Evolutionary conservation across 345 rosid species (phyloP), one percentile per base, ranked within the genome.

Genomic region (Fremontodendron californicum): DNA sequence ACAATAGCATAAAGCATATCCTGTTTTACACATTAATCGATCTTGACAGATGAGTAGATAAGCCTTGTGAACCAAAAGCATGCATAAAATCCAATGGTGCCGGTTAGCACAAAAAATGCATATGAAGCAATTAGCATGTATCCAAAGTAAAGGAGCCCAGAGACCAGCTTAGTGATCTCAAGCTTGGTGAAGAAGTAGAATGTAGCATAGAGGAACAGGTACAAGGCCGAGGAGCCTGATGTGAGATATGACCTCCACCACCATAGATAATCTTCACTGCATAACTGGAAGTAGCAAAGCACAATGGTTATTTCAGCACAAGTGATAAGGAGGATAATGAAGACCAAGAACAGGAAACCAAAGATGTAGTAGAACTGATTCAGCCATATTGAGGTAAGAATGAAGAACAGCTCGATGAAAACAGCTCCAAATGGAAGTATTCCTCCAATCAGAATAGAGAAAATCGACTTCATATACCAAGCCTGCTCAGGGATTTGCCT

Each of bases 231-330:
- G 33, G 96, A 91, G 79, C 96, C 96, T 1, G 93, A 88, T 16
- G 96, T 91, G 29, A 91, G 90, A 83, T 91, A 91, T 15, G 96
- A 88, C 77, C 93, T 91, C 93, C 96, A 91, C 93, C 96, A 89
- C 93, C 96, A 91, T 7, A 86, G 84, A 74, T 91, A 91, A 85
- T 91, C 96, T 74, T 91, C 96, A 51, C 93, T 89, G 87, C 96
- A 91, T 25, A 91, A 77, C 84, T 91, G 96, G 87, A 91, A 91
- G 89, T 91, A 91, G 82, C 93, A 91, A 75, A 89, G 93, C 55
- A 92, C 97, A 3, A 92, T 66, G 64, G 97, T 90, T 46, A 92
- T 92, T 78, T 92, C 97, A 0, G 97, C 94, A 19, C 94, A 92
- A 0, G 92, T 92, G 57, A 90, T 81, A 8, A 90, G 54, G 63